Evolutionary conservation across 2,329 filamentous ascomycete species (phyloP).

Genomic region (Teratosphaeria pseudoeucalypti): DNA sequence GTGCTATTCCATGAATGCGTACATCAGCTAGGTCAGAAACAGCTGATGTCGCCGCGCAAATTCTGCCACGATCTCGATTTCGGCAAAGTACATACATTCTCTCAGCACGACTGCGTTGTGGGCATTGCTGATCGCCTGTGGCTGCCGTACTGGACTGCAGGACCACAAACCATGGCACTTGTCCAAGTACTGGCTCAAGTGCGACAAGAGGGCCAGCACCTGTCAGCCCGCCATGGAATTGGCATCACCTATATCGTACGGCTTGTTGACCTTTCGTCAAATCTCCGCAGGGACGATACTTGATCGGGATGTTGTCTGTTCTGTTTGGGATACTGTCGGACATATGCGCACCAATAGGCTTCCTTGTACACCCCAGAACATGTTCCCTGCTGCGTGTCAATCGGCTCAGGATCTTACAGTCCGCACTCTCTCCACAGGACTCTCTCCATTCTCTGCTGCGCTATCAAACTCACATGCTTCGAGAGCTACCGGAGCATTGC

Average conservation of each 20-base stretch:
- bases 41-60: not conserved
- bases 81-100: not conserved
- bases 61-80: not conserved
- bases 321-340: not conserved
- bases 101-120: not conserved
- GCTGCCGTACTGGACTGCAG: not conserved
- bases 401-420: not conserved
- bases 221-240: not conserved
- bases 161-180: not conserved
- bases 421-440: not conserved
- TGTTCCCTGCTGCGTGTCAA: not conserved
- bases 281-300: not conserved
- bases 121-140: not conserved
- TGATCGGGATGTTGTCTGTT: not conserved
- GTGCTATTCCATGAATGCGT: not conserved
- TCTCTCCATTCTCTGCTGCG: not conserved
- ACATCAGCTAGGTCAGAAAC: not conserved
- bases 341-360: not conserved
- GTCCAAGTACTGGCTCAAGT: not conserved
- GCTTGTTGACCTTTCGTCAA: not conserved
- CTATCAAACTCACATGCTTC: not conserved
- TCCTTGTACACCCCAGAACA: not conserved
- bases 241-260: not conserved
- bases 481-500: not conserved
- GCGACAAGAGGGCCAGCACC: not conserved